Evolutionary conservation across 768 basidiomycete species (phyloP), one percentile per base, ranked within the genome.

Genomic region (Pleurotus djamor): DNA sequence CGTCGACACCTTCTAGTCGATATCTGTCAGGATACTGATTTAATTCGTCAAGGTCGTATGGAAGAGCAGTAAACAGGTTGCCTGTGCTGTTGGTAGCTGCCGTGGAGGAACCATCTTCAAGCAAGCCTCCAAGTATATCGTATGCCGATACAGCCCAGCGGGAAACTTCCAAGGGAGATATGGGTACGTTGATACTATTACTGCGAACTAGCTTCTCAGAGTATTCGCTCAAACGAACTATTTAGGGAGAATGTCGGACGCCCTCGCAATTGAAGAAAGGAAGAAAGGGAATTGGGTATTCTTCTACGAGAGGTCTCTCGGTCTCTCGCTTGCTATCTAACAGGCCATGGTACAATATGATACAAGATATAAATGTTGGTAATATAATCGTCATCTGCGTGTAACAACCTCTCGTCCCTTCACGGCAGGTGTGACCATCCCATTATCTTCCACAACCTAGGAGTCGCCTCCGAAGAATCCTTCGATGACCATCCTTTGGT

Each of bases 61-160:
- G 83, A 84, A 84, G 67, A 67, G 65, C n/a, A 74, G 76, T 34
- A 79, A 74, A 1, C 68, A 80, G 44, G 74, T 84, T 35, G 81
- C 80, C 4, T 84, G 82, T 57, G 83, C 79, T 10, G 65, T 72
- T 17, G 67, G 72, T 36, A 60, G 59, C 10, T 84, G 83, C 65
- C 68, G 59, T 45, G 73, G 58, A 34, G 67, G 68, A 2, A 68
- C 68, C 14, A 68, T 69, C 37, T 67, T 69, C 55, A 33, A 59
- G 32, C 61, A 66, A 33, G 34, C 60, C 5, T 70, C 68, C 38
- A 65, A 63, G n/a, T 68, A 65, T 54, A 47, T 69, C 10, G 66
- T 72, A 12, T 72, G 70, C 57, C 66, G 70, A 12, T 72, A 72
- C 52, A 59, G 56, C 33, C 70, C 71, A 52, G 59, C 70, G 10